Percentiles rank a stretch among this genome's conserved stretches.
These are phyloP conservation scores for Eucalyptus pauciflora DNA, from an alignment of 345 rosid species.

Conservation along the genomic window DNA sequence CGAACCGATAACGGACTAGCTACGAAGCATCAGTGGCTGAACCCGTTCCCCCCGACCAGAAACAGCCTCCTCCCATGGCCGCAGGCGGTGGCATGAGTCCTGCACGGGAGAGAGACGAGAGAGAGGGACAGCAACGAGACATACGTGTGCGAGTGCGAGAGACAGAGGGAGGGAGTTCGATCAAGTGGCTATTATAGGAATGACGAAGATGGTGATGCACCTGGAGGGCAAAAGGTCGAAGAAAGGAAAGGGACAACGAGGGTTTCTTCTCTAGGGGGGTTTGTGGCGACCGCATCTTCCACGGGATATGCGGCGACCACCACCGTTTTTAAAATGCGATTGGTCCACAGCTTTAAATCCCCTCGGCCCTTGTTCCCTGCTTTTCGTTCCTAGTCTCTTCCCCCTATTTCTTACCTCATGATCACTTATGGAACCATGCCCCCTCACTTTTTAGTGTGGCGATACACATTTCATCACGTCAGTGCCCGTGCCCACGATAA, in stretches of 20 bases:
- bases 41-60: not conserved
- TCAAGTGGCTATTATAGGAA: not conserved
- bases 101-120: not conserved
- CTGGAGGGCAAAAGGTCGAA: no score
- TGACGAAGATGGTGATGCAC: not conserved
- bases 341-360: not conserved
- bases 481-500: not conserved
- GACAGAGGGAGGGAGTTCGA: not conserved
- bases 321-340: not conserved
- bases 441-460: not conserved
- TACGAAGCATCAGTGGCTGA: not conserved
- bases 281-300: not conserved
- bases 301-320: conserved; percentile 5
- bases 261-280: not conserved
- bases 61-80: not conserved
- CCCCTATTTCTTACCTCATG: not conserved
- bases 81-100: not conserved
- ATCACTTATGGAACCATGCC: not conserved
- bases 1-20: not conserved
- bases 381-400: not conserved
- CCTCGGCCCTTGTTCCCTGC: not conserved
- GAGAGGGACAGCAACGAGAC: not conserved
- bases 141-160: not conserved
- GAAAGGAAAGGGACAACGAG: not conserved
- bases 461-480: not conserved